A percentile compares a stretch with the other conserved stretches of the same genome.
phyloP scores from a whole-genome alignment of 192 early-diverging fungal species.

The Coemansia guatemalensis region DNA sequence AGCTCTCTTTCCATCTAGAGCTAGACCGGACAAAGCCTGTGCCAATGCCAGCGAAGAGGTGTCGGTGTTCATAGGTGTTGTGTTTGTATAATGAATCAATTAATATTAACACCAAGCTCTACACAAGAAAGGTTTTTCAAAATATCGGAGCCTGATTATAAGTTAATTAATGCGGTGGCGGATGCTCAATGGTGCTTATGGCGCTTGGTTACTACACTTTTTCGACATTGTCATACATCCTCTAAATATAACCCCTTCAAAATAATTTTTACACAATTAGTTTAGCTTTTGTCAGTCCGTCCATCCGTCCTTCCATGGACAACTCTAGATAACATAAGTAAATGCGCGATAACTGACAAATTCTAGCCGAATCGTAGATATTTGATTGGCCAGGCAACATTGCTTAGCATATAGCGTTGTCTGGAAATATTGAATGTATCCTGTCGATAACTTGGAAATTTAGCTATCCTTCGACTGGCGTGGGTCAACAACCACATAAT shows the following conservation, averaged over 20 bases:
- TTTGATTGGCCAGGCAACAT: too few species aligned
- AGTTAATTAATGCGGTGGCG: neutral
- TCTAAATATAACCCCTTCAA: too few species aligned
- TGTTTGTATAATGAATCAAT: neutral
- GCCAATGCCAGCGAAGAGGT: neutral
- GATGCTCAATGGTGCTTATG: neutral
- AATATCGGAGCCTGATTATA: neutral
- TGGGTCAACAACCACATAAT: conserved; percentile 72
- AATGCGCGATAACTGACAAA: neutral
- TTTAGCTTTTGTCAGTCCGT: too few species aligned
- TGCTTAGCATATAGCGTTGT: too few species aligned
- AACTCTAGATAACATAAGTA: too few species aligned
- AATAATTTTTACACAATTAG: too few species aligned
- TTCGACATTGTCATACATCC: too few species aligned
- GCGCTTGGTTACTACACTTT: neutral
- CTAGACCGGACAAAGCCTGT: conserved; percentile 31
- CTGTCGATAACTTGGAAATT: neutral
- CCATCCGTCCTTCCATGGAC: too few species aligned
- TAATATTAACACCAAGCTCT: neutral
- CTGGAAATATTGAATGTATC: too few species aligned
- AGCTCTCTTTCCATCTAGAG: conserved; percentile 32
- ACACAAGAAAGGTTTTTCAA: neutral
- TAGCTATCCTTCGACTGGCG: neutral
- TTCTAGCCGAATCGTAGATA: too few species aligned
- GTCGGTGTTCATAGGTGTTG: neutral